Conservation (phyloP, 495 filamentous ascomycete species). For the Penicillium nucicola region DNA sequence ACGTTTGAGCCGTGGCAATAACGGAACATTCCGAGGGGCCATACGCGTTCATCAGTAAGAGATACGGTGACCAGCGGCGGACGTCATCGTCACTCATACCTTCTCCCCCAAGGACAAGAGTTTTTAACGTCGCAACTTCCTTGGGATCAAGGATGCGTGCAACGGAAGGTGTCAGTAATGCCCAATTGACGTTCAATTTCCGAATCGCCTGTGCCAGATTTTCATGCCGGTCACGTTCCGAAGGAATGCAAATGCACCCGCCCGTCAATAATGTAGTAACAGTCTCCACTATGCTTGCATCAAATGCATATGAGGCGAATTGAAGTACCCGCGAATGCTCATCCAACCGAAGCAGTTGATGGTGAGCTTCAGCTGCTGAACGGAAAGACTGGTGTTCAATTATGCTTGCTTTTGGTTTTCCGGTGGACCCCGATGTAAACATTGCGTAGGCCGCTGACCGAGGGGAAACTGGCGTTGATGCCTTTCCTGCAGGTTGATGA, state of each 20-base stretch:
- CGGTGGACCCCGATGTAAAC: slow-evolving; percentile 58
- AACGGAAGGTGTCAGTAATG: slow-evolving; percentile 41
- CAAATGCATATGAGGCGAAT: slow-evolving; percentile 36
- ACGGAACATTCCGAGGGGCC: neutral
- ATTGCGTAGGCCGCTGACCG: slow-evolving; percentile 6
- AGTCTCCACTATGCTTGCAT: slow-evolving; percentile 15
- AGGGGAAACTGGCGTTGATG: neutral
- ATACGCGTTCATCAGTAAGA: neutral
- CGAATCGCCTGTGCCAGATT: slow-evolving; percentile 16
- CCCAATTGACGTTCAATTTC: slow-evolving; percentile 21
- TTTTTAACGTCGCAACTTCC: slow-evolving; percentile 15
- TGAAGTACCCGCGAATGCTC: slow-evolving; percentile 2
- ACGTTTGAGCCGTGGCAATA: neutral
- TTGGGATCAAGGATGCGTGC: slow-evolving; percentile 23
- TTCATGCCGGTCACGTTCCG: slow-evolving; percentile 13
- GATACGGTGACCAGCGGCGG: slow-evolving; percentile 2
- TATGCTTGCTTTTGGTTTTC: slow-evolving; percentile 66
- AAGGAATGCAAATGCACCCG: slow-evolving; percentile 24
- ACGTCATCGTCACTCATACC: neutral
- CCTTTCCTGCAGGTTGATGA: too few species aligned
- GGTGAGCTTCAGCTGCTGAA: slow-evolving; percentile 14
- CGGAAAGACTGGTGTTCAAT: slow-evolving; percentile 26
- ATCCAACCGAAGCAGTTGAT: neutral
- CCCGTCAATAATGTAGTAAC: slow-evolving; percentile 21
- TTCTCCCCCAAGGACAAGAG: slow-evolving; percentile 17